These are phyloP conservation scores for Alloascoidea hylecoeti DNA, from an alignment of 805 yeast genomes.

Conservation along the genomic window DNA sequence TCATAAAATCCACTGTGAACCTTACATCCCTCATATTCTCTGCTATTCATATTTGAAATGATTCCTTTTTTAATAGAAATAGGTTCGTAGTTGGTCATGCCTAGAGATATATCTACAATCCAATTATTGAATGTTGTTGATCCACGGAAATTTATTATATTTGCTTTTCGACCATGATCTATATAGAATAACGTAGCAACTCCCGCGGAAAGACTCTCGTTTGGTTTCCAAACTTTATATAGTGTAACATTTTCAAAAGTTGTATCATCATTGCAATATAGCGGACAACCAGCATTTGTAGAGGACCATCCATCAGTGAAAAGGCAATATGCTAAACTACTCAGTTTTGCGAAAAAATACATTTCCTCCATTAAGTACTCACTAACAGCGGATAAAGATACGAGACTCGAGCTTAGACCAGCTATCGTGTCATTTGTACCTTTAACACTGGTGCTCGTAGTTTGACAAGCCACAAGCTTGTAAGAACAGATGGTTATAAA, in stretches of 20 bases:
- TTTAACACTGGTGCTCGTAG: no score
- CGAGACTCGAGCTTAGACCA: no score
- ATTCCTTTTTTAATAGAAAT: not conserved
- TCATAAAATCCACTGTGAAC: slow-evolving; percentile 53
- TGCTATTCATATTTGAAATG: not conserved
- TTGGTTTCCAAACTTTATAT: not conserved
- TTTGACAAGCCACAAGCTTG: no score
- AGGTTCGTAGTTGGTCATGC: not conserved
- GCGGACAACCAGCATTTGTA: slow-evolving; percentile 1
- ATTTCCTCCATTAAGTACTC: not conserved
- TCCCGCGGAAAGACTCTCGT: not conserved
- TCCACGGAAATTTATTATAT: not conserved
- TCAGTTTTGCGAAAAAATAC: not conserved
- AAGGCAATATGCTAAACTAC: not conserved
- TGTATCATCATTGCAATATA: not conserved
- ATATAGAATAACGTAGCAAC: not conserved
- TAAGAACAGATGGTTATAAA: no score
- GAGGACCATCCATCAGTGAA: not conserved
- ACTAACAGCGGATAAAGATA: no score
- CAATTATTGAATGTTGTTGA: not conserved
- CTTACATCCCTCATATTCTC: slow-evolving; percentile 30
- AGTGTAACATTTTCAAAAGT: not conserved
- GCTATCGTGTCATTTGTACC: no score
- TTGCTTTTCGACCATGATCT: not conserved
- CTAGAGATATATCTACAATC: not conserved